Base-by-base conservation (phyloP, 768 basidiomycete species). In the Naganishia kalamii region DNA sequence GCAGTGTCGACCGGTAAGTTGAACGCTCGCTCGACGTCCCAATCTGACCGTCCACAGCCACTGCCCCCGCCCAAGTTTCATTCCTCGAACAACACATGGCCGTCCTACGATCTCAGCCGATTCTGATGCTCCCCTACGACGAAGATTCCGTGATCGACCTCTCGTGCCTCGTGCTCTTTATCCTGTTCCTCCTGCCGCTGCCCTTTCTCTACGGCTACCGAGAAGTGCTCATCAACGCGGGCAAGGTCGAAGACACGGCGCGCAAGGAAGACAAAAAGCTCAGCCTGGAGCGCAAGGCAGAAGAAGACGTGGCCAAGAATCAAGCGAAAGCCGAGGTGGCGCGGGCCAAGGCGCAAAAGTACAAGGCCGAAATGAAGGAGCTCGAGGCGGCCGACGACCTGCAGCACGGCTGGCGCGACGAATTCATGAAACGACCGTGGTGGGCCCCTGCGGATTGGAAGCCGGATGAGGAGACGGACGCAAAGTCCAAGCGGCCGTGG, bases 371-470 rank as follows among this genome's bases (percentile, higher is more conserved):
- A 32, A 43, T 41, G 27, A 64, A 52, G 63, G 50, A 52, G 41
- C 32, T 64, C 27, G 63, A 64, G 19, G 63, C 63, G 21, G 46
- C 57, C 29, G 63, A 51, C 21, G 63, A 64, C 17, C 27, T 41
- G 4, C 32, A 57, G 25, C 63, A 64, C 46, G 40, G 40, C 0
- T 64, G 63, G 63, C 21, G 63, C 12, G 63, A 64, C 17, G 50
- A 51, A 19, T 52, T 64, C 50, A 35, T n/a, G 37, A 41, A 64
- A 12, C 11, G 63, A 64, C 63, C 63, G 6, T 64, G 63, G 63
- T 64, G 63, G 63, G 63, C 63, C 27, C 51, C 51, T 30, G 10
- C 49, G 35, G 51, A 44, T 44, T 64, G 63, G 63, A 25, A 52
- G 41, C 37, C 40, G 11, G 15, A 30, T 1, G 41, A 46, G 10